A percentile compares a stretch with the other conserved stretches of the same genome.
phyloP scores from a whole-genome alignment of 2,329 filamentous ascomycete genomes.

The Neopestalotiopsis sp. region DNA sequence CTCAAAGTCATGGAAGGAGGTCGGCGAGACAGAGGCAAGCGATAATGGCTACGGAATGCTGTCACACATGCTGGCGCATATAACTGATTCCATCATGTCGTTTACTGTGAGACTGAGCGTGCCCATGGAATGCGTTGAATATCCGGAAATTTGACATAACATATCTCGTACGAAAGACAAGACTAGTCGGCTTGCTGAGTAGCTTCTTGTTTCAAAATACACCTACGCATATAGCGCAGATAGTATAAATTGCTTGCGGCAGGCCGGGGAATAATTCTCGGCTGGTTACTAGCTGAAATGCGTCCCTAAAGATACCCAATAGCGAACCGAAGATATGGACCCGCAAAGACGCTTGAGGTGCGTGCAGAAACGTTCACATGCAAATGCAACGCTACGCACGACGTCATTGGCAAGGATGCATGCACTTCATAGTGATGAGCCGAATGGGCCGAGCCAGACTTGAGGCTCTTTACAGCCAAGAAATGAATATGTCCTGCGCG shows the following conservation, averaged over 20 bases:
- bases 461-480: background rate
- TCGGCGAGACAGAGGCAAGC: slow-evolving; percentile 43
- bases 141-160: too few relatives aligned
- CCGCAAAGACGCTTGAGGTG: background rate
- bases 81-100: too few relatives aligned
- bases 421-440: slow-evolving; percentile 3
- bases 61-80: too few relatives aligned
- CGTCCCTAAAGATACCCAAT: background rate
- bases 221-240: too few relatives aligned
- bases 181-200: too few relatives aligned
- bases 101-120: too few relatives aligned
- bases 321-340: background rate
- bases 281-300: too few relatives aligned
- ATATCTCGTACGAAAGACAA: too few relatives aligned
- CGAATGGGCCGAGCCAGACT: background rate
- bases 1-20: slow-evolving; percentile 55
- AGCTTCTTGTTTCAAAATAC: too few relatives aligned
- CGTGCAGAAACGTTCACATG: slow-evolving; percentile 6
- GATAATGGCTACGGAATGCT: slow-evolving; percentile 20
- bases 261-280: too few relatives aligned
- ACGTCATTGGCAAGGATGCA: slow-evolving; percentile 10
- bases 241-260: too few relatives aligned
- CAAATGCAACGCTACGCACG: background rate
- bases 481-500: background rate
- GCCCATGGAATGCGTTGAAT: too few relatives aligned